Conservation (phyloP, 176 grass and related monocot genomes). For the Aegilops tauschii region DNA sequence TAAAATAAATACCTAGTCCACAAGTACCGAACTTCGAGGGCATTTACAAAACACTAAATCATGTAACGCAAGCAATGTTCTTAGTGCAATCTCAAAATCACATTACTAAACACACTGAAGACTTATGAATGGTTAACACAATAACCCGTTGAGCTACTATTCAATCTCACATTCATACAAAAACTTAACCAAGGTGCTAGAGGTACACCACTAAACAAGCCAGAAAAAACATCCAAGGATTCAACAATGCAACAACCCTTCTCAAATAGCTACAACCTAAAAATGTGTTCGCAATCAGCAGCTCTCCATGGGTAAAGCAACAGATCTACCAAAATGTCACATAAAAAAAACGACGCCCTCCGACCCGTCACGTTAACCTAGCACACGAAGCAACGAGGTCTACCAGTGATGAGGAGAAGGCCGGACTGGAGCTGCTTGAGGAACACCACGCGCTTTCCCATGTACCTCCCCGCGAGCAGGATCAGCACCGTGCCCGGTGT, state of each 20-base stretch:
- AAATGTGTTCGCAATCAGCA: not conserved
- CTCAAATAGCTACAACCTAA: not conserved
- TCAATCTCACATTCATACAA: not conserved
- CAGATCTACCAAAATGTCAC: not conserved
- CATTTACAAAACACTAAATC: not conserved
- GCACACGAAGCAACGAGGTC: not conserved
- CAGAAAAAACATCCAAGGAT: not conserved
- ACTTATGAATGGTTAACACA: not conserved
- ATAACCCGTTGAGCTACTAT: not conserved
- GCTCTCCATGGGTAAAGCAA: not conserved
- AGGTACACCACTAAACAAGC: not conserved
- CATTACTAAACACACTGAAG: not conserved
- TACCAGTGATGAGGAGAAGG: slow-evolving; percentile 82
- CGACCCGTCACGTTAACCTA: not conserved
- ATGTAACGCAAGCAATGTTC: not conserved
- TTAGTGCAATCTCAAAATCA: not conserved
- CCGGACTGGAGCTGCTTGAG: slow-evolving; percentile 94
- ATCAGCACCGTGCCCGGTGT: slow-evolving; percentile 87
- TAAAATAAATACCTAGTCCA: not conserved
- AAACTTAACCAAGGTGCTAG: not conserved
- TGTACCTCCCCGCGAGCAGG: slow-evolving; percentile 83
- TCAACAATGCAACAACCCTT: not conserved
- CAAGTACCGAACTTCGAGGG: not conserved
- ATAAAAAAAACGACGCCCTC: not conserved
- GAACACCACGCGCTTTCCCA: slow-evolving; percentile 94